These are phyloP conservation scores for Vigna trinervia DNA, from an alignment of 306 rosid species.

Conservation along the genomic window DNA sequence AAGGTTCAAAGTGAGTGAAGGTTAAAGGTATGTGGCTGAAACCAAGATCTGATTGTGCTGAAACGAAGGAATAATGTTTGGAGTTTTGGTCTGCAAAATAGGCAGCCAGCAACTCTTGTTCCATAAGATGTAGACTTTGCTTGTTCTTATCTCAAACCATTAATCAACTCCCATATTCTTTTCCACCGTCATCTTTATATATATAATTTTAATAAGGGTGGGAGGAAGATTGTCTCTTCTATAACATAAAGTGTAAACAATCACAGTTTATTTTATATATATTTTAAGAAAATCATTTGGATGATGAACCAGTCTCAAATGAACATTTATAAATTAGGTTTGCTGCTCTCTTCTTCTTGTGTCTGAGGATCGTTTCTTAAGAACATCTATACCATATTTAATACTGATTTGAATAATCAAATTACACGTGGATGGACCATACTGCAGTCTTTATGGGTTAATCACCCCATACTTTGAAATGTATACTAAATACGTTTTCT, in stretches of 20 bases:
- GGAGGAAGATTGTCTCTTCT: constrained; percentile 36
- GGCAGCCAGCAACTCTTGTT: constrained; percentile 39
- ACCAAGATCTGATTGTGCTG: constrained; percentile 35
- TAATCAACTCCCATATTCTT: constrained; percentile 38
- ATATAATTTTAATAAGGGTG: constrained; percentile 20
- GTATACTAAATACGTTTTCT: background rate
- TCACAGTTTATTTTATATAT: constrained; percentile 20
- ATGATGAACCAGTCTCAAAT: constrained; percentile 22
- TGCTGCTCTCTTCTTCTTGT: background rate
- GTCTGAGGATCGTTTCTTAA: constrained; percentile 10
- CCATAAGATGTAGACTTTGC: constrained; percentile 18
- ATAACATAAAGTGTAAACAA: constrained; percentile 34
- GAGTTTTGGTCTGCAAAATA: constrained; percentile 14
- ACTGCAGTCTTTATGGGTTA: constrained; percentile 33
- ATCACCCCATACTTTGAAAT: background rate
- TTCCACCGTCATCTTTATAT: constrained; percentile 3
- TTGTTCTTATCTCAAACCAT: constrained; percentile 45
- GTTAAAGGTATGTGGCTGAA: constrained; percentile 35
- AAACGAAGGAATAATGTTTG: constrained; percentile 47
- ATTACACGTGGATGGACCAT: constrained; percentile 30
- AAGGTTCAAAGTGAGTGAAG: constrained; percentile 35
- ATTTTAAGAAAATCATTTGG: background rate
- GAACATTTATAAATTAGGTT: background rate
- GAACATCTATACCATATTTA: background rate
- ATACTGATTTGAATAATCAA: background rate